A percentile compares a stretch with the other conserved stretches of the same genome.
phyloP scores from a whole-genome alignment of 108 stramenopile genomes.

The Conticribra guillardii region DNA sequence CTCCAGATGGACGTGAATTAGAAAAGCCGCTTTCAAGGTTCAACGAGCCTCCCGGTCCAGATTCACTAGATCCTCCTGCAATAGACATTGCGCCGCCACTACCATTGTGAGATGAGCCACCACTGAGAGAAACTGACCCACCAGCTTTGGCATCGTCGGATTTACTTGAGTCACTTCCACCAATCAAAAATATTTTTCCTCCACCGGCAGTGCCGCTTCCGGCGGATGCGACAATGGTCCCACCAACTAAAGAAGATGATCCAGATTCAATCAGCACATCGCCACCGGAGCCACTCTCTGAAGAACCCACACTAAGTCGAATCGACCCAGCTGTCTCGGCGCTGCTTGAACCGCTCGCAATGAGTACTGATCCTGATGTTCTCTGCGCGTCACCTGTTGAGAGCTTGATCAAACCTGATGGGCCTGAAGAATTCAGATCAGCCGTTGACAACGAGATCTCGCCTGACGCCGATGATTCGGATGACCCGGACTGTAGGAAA shows the following conservation, averaged over 20 bases:
- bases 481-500: constrained; percentile 11
- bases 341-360: constrained; percentile 8
- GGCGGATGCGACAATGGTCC: neutral
- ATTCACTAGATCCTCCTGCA: constrained; percentile 11
- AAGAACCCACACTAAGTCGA: neutral
- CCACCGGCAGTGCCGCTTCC: neutral
- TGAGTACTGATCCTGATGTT: neutral
- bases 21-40: neutral
- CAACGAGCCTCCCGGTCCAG: constrained; percentile 1
- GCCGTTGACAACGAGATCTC: neutral
- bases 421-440: neutral
- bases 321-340: constrained; percentile 6
- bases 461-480: neutral
- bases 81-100: constrained; percentile 10
- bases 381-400: neutral
- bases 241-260: neutral
- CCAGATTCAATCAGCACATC: neutral
- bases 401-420: neutral
- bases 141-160: neutral
- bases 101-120: constrained; percentile 3
- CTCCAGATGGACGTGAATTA: constrained; percentile 10
- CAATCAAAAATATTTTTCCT: neutral
- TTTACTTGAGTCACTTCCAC: constrained; percentile 1
- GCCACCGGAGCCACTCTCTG: neutral
- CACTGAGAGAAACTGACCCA: constrained; percentile 5